These are phyloP conservation scores for Chenopodium album DNA, from an alignment of 148 eudicot species.

Conservation along the genomic window DNA sequence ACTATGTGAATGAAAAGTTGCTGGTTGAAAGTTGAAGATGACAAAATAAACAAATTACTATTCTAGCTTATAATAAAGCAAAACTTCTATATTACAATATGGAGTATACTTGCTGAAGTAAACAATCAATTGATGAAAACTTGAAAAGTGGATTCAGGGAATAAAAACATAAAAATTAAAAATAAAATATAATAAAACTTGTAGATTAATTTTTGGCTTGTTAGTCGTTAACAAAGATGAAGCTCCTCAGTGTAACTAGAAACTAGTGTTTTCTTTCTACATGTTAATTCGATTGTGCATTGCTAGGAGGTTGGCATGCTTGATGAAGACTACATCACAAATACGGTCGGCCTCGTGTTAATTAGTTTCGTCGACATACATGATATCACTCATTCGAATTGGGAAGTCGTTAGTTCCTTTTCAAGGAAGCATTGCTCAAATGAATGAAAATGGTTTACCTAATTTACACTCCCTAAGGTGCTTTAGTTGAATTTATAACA, in stretches of 20 bases:
- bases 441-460: no score
- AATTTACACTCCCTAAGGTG: no score
- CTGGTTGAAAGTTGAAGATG: neutral
- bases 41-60: neutral
- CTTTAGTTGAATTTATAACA: no score
- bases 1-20: neutral
- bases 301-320: neutral
- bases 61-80: neutral
- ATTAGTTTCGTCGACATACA: no score
- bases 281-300: neutral
- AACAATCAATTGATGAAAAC: conserved; percentile 7
- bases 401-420: no score
- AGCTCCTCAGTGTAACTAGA: neutral
- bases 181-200: neutral
- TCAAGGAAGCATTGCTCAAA: no score
- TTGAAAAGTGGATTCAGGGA: conserved; percentile 8
- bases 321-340: no score
- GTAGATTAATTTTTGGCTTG: neutral
- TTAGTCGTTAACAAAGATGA: neutral
- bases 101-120: neutral
- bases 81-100: conserved; percentile 8
- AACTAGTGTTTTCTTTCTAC: conserved; percentile 13
- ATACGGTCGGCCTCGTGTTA: no score
- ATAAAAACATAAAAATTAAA: neutral
- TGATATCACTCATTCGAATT: no score